Evolutionary conservation across 805 yeast species (phyloP), one percentile per base, ranked within the genome.

Genomic region (Candida michaelii): DNA sequence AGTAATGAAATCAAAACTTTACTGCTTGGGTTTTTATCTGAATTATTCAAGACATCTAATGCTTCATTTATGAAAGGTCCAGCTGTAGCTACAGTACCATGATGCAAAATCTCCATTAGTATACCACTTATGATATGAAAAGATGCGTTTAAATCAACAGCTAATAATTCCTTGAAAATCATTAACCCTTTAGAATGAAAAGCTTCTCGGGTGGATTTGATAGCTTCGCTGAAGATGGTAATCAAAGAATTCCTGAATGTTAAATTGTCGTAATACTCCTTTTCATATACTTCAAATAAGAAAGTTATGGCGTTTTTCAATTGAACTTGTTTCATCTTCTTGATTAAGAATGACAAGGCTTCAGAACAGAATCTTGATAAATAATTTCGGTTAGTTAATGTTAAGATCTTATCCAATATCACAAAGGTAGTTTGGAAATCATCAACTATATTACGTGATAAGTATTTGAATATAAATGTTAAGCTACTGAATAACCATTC

Each of bases 381-480:
- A 49, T 84, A 80, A 19, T 79, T 79, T 51, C 82, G 84, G 43
- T 73, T 72, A 3, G 62, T 62, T 39, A 80, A 63, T 27, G 77
- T 76, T 42, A 91, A 66, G 16, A 89, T 61, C 0, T 95, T 90
- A 25, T 79, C 62, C 10, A 89, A 66, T 4, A 76, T 56, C 25
- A 73, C 69, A 58, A 85, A 87, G 0, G 97, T 89, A 7, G 88
- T 85, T 13, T 72, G 54, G 45, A 89, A 63, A 16, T 44, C 40
- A 53, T 88, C 85, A 0, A 82, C 73, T 37, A 93, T 60, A 3
- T 74, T 66, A 52, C 81, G 78, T 5, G 93, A 76, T 27, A 91
- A 68, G 56, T 91, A 90, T 62, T 93, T 93, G 79, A 91, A 93
- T 31, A 88, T 73, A 58, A 87, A 89, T 4, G 97, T 96, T 44